These are phyloP conservation scores for Solanum chacoense DNA, from an alignment of 305 asterid genomes.

Conservation along the genomic window DNA sequence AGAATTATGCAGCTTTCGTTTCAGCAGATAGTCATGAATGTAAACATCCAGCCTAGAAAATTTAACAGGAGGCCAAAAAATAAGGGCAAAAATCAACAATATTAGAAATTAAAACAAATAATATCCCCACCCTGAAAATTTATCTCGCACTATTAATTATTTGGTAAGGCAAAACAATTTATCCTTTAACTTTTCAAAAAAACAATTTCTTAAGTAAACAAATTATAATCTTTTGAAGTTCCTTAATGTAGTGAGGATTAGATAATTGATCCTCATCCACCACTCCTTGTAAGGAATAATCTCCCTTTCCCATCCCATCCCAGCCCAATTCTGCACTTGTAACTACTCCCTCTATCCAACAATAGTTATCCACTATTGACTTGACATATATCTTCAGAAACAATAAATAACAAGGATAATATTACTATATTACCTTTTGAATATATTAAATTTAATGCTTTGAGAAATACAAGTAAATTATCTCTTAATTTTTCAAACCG, in stretches of 20 bases:
- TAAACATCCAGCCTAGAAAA: constrained; percentile 98
- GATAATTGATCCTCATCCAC: not conserved
- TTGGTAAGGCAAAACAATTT: not conserved
- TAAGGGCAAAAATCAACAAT: not conserved
- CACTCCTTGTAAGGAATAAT: not conserved
- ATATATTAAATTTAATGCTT: not conserved
- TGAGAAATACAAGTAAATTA: too few relatives aligned
- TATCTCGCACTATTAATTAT: not conserved
- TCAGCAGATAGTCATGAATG: constrained; percentile 90
- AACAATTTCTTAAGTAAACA: not conserved
- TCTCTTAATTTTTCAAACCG: too few relatives aligned
- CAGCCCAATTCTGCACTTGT: not conserved
- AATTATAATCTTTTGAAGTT: not conserved
- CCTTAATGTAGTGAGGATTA: not conserved
- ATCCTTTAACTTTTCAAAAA: not conserved
- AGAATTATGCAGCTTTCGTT: constrained; percentile 73
- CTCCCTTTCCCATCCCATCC: not conserved
- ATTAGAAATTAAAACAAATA: not conserved
- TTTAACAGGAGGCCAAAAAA: not conserved
- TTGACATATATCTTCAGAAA: too few relatives aligned
- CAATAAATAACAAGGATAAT: too few relatives aligned
- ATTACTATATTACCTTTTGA: too few relatives aligned
- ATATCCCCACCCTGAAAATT: not conserved
- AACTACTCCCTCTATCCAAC: not conserved
- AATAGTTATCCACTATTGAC: too few relatives aligned